Evolutionary conservation across 2,329 filamentous ascomycete species (phyloP).

Genomic region (Thielaviopsis punctulata): DNA sequence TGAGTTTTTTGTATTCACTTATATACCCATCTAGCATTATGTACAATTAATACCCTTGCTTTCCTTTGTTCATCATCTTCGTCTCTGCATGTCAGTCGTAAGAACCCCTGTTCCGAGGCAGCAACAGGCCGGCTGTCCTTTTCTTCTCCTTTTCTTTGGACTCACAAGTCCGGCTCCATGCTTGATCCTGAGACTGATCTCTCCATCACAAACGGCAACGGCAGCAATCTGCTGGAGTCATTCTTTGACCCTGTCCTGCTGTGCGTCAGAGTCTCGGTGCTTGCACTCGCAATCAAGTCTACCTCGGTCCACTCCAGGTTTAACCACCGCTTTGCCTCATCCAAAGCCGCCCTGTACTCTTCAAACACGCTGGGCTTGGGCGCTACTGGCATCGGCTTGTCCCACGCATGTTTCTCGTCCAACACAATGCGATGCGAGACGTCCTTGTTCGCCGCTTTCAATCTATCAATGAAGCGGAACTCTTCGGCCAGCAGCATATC

Average conservation of each 20-base stretch:
- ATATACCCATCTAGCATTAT: too few relatives aligned
- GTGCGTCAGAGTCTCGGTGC: slow-evolving; percentile 1
- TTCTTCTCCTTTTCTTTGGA: background rate
- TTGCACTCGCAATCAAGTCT: background rate
- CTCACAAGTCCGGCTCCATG: background rate
- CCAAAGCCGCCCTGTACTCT: slow-evolving; percentile 29
- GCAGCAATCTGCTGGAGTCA: background rate
- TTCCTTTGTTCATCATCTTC: background rate
- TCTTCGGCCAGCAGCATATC: slow-evolving; percentile 48
- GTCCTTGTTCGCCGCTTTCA: slow-evolving; percentile 23
- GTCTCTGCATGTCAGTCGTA: background rate
- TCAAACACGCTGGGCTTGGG: slow-evolving; percentile 27
- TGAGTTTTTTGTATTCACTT: background rate
- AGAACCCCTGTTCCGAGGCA: background rate
- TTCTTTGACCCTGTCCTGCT: background rate
- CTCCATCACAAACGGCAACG: background rate
- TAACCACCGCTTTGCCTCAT: slow-evolving; percentile 25
- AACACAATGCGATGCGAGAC: slow-evolving; percentile 27
- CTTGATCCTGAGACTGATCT: background rate
- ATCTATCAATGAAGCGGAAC: slow-evolving; percentile 40
- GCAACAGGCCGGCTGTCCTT: background rate
- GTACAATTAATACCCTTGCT: background rate
- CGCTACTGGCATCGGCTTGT: slow-evolving; percentile 27
- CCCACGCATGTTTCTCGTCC: slow-evolving; percentile 31
- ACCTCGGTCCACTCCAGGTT: slow-evolving; percentile 17